A percentile compares a stretch with the other conserved stretches of the same genome.
Conservation (phyloP, 805 yeast species). For the Komagataella kurtzmanii region DNA sequence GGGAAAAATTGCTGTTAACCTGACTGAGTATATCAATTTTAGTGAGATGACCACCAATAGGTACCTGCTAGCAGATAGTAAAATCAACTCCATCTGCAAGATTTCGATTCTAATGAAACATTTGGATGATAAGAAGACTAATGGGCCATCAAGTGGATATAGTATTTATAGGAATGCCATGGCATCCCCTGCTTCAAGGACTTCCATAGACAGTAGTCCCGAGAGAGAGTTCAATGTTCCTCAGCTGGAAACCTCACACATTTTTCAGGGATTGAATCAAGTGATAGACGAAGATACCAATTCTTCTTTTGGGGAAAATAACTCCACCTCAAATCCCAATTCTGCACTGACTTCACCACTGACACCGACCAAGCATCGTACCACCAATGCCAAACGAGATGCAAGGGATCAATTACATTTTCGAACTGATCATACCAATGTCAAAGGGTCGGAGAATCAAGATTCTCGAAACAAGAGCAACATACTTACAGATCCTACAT, state of each 20-base stretch:
- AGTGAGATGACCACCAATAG: conserved; percentile 39
- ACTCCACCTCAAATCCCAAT: neutral
- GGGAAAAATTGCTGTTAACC: conserved; percentile 55
- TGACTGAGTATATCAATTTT: conserved; percentile 57
- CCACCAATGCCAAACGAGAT: neutral
- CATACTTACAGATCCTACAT: conserved; percentile 1
- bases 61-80: conserved; percentile 64
- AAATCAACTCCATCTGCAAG: conserved; percentile 69
- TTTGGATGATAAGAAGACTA: conserved; percentile 1
- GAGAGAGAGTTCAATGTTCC: conserved; percentile 9
- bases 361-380: neutral
- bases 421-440: neutral
- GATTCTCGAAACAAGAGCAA: neutral
- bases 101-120: conserved; percentile 27
- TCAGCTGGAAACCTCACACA: conserved; percentile 7
- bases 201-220: neutral
- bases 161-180: neutral
- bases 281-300: conserved; percentile 6
- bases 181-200: neutral
- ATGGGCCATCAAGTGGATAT: neutral
- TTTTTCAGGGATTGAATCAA: conserved; percentile 12
- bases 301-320: neutral
- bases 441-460: neutral
- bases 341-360: neutral
- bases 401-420: neutral